Percentiles rank a stretch among this genome's conserved stretches.
Evolutionary conservation across 306 rosid genomes (phyloP).

Genomic region (Inga leiocalycina): DNA sequence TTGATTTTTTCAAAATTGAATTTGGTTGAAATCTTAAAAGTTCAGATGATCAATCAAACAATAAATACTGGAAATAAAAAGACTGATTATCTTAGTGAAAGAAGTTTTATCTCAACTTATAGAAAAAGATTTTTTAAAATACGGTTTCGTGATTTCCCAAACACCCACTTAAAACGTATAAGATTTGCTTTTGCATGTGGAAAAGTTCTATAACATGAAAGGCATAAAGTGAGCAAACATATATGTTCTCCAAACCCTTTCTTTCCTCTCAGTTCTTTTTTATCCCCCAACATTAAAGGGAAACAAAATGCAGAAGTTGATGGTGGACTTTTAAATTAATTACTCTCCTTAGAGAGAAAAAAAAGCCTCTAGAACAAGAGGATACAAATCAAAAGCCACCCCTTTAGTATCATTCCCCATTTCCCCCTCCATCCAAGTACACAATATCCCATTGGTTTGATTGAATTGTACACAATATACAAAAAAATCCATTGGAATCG

Average conservation of each 20-base stretch:
- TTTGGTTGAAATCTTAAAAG: neutral
- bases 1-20: neutral
- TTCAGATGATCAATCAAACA: neutral
- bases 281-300: neutral
- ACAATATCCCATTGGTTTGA: conserved; percentile 15
- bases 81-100: neutral
- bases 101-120: no score
- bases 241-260: neutral
- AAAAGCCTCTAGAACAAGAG: neutral
- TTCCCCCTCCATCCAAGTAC: neutral
- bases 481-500: conserved; percentile 36
- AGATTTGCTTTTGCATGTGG: no score
- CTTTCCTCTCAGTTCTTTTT: no score
- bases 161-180: no score
- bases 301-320: neutral
- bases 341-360: neutral
- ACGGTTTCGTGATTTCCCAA: no score
- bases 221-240: no score
- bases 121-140: no score
- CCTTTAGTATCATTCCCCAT: neutral
- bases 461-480: conserved; percentile 42
- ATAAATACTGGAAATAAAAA: neutral
- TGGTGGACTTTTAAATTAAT: neutral
- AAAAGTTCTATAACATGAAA: no score
- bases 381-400: no score